Conservation (phyloP, 2,329 filamentous ascomycete genomes). For the Fusarium chaquense region DNA sequence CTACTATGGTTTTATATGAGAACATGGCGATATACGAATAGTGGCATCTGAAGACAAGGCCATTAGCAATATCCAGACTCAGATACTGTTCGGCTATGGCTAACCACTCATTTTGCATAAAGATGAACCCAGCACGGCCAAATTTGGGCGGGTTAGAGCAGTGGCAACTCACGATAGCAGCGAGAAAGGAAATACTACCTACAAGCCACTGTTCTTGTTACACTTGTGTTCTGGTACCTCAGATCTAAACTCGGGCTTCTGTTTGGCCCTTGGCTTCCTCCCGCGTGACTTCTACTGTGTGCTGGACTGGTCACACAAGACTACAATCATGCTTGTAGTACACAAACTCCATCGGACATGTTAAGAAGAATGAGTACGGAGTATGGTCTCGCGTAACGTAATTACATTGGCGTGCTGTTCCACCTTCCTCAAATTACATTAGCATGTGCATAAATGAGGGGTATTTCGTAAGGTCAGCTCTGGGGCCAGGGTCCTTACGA, state of each 20-base stretch:
- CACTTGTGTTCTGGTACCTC: background rate
- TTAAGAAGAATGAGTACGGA: background rate
- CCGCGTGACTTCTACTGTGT: background rate
- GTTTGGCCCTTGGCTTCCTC: too few relatives aligned
- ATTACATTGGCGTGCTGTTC: background rate
- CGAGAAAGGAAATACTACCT: background rate
- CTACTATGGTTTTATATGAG: too few relatives aligned
- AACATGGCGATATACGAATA: background rate
- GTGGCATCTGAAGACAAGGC: background rate
- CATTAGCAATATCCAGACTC: accelerated
- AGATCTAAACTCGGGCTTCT: too few relatives aligned
- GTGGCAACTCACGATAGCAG: background rate
- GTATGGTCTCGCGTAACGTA: background rate
- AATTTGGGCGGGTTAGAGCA: background rate
- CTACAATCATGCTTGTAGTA: too few relatives aligned
- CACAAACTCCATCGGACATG: background rate
- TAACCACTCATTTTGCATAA: background rate
- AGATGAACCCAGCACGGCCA: background rate
- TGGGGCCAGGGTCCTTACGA: background rate
- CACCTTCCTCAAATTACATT: background rate
- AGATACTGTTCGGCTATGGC: background rate
- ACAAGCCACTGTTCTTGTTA: background rate
- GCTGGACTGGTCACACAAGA: background rate
- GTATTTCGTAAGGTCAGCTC: background rate
- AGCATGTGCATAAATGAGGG: background rate